Evolutionary conservation across 345 rosid genomes (phyloP).

Genomic region (Nasturtium officinale): DNA sequence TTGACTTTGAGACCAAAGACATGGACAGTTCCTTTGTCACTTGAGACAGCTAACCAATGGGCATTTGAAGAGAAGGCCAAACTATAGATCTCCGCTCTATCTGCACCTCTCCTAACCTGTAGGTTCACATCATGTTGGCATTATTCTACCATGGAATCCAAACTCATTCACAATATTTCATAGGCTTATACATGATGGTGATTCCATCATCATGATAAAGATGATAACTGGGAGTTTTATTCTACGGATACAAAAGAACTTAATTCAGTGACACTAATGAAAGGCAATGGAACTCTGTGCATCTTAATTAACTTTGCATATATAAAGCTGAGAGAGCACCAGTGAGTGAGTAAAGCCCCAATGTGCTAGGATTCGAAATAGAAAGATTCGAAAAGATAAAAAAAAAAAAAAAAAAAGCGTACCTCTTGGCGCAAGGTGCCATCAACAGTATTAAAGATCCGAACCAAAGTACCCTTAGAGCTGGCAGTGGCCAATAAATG

Average conservation of each 20-base stretch:
- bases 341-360: no score
- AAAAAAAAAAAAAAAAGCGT: no score
- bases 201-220: not conserved
- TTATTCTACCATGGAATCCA: slow-evolving; percentile 18
- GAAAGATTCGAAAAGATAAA: no score
- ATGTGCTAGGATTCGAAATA: no score
- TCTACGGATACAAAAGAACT: not conserved
- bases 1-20: slow-evolving; percentile 86
- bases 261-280: not conserved
- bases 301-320: no score
- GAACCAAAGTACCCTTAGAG: slow-evolving; percentile 84
- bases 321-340: no score
- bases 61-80: slow-evolving; percentile 89
- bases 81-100: slow-evolving; percentile 96
- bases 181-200: slow-evolving; percentile 4
- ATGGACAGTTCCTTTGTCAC: slow-evolving; percentile 98
- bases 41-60: slow-evolving; percentile 93
- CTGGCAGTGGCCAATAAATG: slow-evolving; percentile 85
- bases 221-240: not conserved
- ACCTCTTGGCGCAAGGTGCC: slow-evolving; percentile 91
- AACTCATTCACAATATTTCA: not conserved
- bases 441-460: slow-evolving; percentile 73
- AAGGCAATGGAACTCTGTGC: not conserved
- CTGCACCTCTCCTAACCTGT: slow-evolving; percentile 97
- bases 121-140: slow-evolving; percentile 3